phyloP scores from a whole-genome alignment of 78 protist genomes.

The Parvularia atlantis region DNA sequence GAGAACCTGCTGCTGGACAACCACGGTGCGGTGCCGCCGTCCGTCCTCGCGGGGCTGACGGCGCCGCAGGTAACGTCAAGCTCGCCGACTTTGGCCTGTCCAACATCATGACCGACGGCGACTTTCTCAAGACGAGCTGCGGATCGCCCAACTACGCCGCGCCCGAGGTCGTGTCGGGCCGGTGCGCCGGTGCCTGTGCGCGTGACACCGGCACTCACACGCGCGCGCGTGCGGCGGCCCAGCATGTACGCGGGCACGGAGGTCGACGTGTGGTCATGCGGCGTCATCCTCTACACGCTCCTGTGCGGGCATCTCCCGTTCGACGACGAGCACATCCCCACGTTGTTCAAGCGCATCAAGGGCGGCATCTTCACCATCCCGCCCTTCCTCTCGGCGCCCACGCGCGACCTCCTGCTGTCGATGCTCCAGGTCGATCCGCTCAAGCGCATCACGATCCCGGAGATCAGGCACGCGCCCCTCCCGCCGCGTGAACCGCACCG shows the following conservation, averaged over 20 bases:
- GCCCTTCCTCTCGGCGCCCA: slow-evolving; percentile 44
- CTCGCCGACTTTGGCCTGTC: slow-evolving; percentile 98
- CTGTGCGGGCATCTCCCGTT: slow-evolving; percentile 93
- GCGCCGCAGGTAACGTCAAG: slow-evolving; percentile 3
- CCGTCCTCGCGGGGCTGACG: not conserved
- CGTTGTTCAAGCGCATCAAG: slow-evolving; percentile 85
- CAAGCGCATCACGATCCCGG: slow-evolving; percentile 75
- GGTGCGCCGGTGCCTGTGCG: not conserved
- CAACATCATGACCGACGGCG: slow-evolving; percentile 93
- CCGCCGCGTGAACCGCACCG: not conserved
- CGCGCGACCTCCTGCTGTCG: slow-evolving; percentile 71
- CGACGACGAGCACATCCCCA: slow-evolving; percentile 94
- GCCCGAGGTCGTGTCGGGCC: slow-evolving; percentile 86
- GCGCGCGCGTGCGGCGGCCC: too few relatives aligned
- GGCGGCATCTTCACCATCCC: slow-evolving; percentile 80
- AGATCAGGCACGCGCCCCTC: slow-evolving; percentile 34
- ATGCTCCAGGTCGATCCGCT: slow-evolving; percentile 94
- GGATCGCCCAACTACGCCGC: slow-evolving; percentile 99
- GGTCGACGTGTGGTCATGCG: slow-evolving; percentile 85
- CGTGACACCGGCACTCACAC: too few relatives aligned
- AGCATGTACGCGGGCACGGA: slow-evolving; percentile 90
- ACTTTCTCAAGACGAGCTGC: slow-evolving; percentile 87
- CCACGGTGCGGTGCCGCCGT: not conserved
- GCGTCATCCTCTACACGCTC: slow-evolving; percentile 82
- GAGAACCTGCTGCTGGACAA: not conserved